Base-by-base conservation (phyloP, 2,329 filamentous ascomycete genomes). In the Domatiomyces catenatus region DNA sequence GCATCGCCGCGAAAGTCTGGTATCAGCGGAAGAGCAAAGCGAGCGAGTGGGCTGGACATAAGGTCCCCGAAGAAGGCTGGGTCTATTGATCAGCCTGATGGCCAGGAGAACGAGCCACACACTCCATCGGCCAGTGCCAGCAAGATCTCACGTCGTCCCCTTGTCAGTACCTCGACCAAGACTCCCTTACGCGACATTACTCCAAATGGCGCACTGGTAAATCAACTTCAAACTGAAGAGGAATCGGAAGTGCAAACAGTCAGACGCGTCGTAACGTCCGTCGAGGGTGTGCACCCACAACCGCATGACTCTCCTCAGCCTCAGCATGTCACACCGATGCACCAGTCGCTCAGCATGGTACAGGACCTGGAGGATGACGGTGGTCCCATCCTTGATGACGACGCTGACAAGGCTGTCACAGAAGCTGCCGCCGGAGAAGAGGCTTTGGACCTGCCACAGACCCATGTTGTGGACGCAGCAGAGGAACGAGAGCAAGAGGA, bases 1-100 rank as follows among this genome's bases (percentile, higher is more conserved):
- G 65, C 67, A 49, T 73, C 71, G 18, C 70, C 71, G 1, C 64
- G 67, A 47, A 74, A 73, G 59, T 65, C 66, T 18, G 63, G 65
- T 22, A 58, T 71, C 48, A 65, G 63, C 47, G 67, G 68, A 5
- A 68, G 67, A 43, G 66, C 70, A 2, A 39, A 39, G 32, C 15
- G 32, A 39, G 32, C 52, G 18, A 50, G 49, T 24, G 45, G 54
- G 22, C 44, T 56, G 18, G 52, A 57, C 42, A 54, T 57, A n/a
- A 53, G 56, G 44, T 53, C 55, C 5, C 28, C 52, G n/a, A 22
- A 44, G 8, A 56, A 54, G 44, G 50, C 49, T 42, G n/a, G 46
- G 8, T 48, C 28, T 18, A 19, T 17, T 5, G 48, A 57, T 7
- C 60, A 63, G 5, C 52, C 53, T 32, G 54, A 61, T 18, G 55